Percentiles rank a stretch among this genome's conserved stretches.
These are phyloP conservation scores for Naganishia cerealis DNA, from an alignment of 1,284 basidiomycete genomes.

Conservation along the genomic window DNA sequence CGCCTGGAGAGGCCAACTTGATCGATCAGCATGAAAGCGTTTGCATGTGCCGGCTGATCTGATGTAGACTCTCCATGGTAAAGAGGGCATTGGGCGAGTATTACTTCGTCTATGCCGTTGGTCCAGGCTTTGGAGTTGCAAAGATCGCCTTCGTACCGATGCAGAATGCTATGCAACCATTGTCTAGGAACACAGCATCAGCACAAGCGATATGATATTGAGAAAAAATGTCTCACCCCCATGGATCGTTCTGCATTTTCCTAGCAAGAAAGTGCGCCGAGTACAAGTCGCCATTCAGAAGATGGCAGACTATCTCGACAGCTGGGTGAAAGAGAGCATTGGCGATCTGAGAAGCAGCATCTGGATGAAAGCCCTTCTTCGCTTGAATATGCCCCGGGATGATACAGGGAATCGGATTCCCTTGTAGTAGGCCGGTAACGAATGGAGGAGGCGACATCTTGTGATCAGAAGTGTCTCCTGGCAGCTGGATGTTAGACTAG, in stretches of 20 bases:
- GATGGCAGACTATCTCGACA: conserved; percentile 32
- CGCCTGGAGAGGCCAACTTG: conserved; percentile 29
- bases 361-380: conserved; percentile 29
- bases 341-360: conserved; percentile 29
- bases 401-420: conserved; percentile 20
- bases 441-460: conserved; percentile 20
- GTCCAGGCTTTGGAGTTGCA: conserved; percentile 32
- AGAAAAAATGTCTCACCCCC: conserved; percentile 29
- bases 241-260: conserved; percentile 42
- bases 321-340: conserved; percentile 32
- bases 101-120: conserved; percentile 29
- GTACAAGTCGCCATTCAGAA: conserved; percentile 41
- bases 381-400: conserved; percentile 31
- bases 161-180: conserved; percentile 31
- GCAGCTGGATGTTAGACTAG: not conserved
- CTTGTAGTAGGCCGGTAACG: conserved; percentile 1
- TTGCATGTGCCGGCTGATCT: conserved; percentile 23
- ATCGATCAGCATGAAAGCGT: conserved; percentile 27
- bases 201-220: not conserved
- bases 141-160: conserved; percentile 31
- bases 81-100: conserved; percentile 25
- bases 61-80: conserved; percentile 18
- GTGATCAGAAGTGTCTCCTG: not conserved
- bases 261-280: conserved; percentile 40
- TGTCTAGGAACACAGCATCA: conserved; percentile 1